Conservation (phyloP, 306 rosid genomes). For the Cucumis hystrix region DNA sequence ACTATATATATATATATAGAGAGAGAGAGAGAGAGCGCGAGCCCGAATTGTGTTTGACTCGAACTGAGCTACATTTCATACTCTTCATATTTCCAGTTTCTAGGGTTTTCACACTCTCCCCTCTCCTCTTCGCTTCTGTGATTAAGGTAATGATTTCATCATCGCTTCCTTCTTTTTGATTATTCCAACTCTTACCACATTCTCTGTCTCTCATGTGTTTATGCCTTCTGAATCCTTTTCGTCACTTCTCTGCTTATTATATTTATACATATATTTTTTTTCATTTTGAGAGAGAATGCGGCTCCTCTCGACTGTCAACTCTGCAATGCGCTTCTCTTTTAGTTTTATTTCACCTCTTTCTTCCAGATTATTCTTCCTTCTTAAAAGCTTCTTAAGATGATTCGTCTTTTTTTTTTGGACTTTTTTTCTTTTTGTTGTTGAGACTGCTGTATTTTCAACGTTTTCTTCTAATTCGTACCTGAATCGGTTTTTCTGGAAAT, state of each 20-base stretch:
- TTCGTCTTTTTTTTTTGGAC: not conserved
- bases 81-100: not conserved
- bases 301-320: not conserved
- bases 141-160: not conserved
- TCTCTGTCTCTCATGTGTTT: not conserved
- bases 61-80: not conserved
- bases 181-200: not conserved
- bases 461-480: not conserved
- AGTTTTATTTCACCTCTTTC: not conserved
- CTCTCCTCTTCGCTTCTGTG: not conserved
- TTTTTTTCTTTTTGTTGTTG: not conserved
- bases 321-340: not conserved
- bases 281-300: not conserved
- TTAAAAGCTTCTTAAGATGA: not conserved
- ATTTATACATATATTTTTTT: too few species aligned
- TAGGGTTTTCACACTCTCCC: conserved; percentile 3
- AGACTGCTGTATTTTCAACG: not conserved
- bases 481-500: not conserved
- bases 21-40: not conserved
- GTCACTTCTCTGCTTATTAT: not conserved
- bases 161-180: not conserved
- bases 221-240: not conserved
- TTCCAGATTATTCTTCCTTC: not conserved
- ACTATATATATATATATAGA: not conserved
- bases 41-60: not conserved